Percentiles rank a stretch among this genome's conserved stretches.
phyloP scores from a whole-genome alignment of 495 filamentous ascomycete species.

The Oidiodendron maius region DNA sequence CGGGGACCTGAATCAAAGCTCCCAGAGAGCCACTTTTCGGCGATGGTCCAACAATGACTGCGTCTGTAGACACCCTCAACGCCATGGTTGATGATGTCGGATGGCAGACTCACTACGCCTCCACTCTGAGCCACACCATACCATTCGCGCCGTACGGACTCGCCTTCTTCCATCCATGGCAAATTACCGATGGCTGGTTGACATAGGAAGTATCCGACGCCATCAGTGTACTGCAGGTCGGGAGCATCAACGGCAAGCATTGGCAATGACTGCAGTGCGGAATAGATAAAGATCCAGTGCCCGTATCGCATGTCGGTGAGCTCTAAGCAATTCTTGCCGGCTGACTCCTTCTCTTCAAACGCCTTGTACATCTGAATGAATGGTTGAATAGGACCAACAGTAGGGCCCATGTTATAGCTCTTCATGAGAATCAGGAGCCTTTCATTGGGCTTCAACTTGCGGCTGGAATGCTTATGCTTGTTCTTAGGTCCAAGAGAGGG shows the following conservation, averaged over 20 bases:
- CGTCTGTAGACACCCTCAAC: slow-evolving; percentile 87
- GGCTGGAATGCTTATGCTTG: slow-evolving; percentile 54
- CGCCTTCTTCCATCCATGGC: slow-evolving; percentile 77
- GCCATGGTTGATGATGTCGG: slow-evolving; percentile 79
- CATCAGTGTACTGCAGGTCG: slow-evolving; percentile 66
- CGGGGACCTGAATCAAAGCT: neutral
- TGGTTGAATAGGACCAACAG: slow-evolving; percentile 26
- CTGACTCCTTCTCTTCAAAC: slow-evolving; percentile 72
- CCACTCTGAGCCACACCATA: slow-evolving; percentile 68
- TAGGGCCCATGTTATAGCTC: slow-evolving; percentile 66
- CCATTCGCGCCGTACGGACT: slow-evolving; percentile 63
- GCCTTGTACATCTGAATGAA: slow-evolving; percentile 78
- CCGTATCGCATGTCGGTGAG: slow-evolving; percentile 73
- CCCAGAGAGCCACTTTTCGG: slow-evolving; percentile 57
- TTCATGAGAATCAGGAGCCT: slow-evolving; percentile 63
- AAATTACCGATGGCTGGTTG: slow-evolving; percentile 74
- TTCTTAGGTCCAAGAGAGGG: slow-evolving; percentile 61
- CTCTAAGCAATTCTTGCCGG: slow-evolving; percentile 65
- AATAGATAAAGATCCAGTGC: slow-evolving; percentile 94
- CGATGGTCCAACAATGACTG: slow-evolving; percentile 86
- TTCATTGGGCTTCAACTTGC: slow-evolving; percentile 72
- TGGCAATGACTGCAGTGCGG: slow-evolving; percentile 82
- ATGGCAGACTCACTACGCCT: slow-evolving; percentile 69
- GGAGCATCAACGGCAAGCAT: slow-evolving; percentile 86
- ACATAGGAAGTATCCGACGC: slow-evolving; percentile 96